These are phyloP conservation scores for Beta vulgaris DNA, from an alignment of 148 eudicot species.

Conservation along the genomic window DNA sequence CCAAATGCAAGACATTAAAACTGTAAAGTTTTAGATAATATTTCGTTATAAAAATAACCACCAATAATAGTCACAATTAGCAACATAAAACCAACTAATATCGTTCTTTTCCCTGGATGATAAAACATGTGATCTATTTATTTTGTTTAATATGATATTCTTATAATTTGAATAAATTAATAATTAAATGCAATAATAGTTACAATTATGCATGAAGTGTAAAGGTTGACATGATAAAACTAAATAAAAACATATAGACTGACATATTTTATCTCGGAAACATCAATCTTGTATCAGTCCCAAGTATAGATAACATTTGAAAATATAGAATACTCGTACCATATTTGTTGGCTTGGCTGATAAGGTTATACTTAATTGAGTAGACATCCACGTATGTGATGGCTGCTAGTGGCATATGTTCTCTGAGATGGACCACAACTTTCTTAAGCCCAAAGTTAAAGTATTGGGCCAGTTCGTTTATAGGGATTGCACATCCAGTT, in stretches of 20 bases:
- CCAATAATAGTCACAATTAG: too few species aligned
- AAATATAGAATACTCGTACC: slow-evolving; percentile 32
- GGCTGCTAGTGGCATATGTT: slow-evolving; percentile 45
- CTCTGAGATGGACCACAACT: slow-evolving; percentile 44
- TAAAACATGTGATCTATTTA: too few species aligned
- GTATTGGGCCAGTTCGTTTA: slow-evolving; percentile 53
- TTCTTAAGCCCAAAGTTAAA: slow-evolving; percentile 51
- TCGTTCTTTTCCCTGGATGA: too few species aligned
- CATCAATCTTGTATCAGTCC: too few species aligned
- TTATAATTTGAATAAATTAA: too few species aligned
- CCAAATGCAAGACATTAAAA: not conserved
- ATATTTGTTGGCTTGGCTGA: slow-evolving; percentile 39
- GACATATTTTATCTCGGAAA: not conserved
- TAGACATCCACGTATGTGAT: slow-evolving; percentile 63
- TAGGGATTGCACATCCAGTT: slow-evolving; percentile 45
- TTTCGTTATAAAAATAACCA: not conserved
- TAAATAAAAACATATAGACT: too few species aligned
- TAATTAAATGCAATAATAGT: too few species aligned
- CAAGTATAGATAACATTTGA: too few species aligned
- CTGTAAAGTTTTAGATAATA: not conserved
- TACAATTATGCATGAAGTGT: too few species aligned
- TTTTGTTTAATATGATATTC: too few species aligned
- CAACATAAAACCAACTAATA: too few species aligned
- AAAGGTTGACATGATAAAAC: too few species aligned
- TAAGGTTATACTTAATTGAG: slow-evolving; percentile 56